Base-by-base conservation (phyloP, 2,329 filamentous ascomycete species). In the Pseudocercospora macadamiae region DNA sequence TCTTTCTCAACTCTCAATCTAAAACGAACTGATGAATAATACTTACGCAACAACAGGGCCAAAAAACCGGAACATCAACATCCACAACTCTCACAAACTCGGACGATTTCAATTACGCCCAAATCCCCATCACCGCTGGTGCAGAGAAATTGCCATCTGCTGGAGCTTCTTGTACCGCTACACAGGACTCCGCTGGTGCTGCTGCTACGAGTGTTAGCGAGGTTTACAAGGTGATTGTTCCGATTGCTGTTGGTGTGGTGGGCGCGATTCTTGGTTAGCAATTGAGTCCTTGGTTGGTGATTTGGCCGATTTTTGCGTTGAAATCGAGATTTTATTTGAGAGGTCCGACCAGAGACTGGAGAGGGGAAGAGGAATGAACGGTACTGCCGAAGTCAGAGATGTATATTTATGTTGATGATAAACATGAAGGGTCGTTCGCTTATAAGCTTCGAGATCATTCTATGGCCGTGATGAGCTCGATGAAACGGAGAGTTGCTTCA, bases 71-170 rank as follows among this genome's bases (percentile, higher is more conserved):
- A 16, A 54, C 56, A 19, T 30, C 42, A 4, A 39, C 30, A 18
- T 34, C 39, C 18, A 36, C 51, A 16, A 54, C 56, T n/a, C 48
- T 54, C 10, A 59, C 56, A 4, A 47, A 59, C 26, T 25, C 16
- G 21, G 56, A 32, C 9, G 39, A 49, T 8, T 59, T 59, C 51
- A 51, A 25, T 21, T 62, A 60, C 30, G 62, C 54, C 26, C 54
- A 57, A 4, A 51, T 62, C n/a, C 53, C 59, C 3, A 60, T 64
- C 51, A 64, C 62, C n/a, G 62, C 54, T 30, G 62, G 62, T 26
- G 59, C 57, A 30, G 54, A 52, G 32, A 62, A 51, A 23, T 48
- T 62, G 28, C 54, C 56, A 14, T 54, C 55, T 30, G 56, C 37
- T 4, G 48, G 49, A 3, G 51, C 54, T 6, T 28, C 47, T 10